These are phyloP conservation scores for Xylaria sp. DNA, from an alignment of 495 filamentous ascomycete species.

Conservation along the genomic window DNA sequence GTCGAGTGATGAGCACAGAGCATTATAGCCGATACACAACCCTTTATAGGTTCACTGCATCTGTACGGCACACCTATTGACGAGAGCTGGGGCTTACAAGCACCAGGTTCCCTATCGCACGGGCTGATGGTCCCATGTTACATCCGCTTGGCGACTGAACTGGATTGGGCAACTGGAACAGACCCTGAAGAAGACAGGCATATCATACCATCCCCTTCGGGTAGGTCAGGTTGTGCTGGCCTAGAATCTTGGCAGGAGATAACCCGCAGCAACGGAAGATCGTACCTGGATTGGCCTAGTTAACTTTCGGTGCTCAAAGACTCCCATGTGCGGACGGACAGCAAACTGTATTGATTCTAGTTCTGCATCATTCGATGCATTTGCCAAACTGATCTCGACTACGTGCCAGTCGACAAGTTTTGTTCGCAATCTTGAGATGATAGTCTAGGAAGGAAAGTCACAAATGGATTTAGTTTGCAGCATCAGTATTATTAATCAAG, in stretches of 20 bases:
- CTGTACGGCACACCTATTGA: not conserved
- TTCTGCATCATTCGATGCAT: not conserved
- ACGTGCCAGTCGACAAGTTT: not conserved
- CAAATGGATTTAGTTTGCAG: not conserved
- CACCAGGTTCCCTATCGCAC: not conserved
- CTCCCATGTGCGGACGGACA: not conserved
- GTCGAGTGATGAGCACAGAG: not conserved
- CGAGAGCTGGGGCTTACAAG: not conserved
- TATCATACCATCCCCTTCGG: slow-evolving; percentile 17
- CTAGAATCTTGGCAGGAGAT: slow-evolving; percentile 21
- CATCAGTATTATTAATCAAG: not conserved
- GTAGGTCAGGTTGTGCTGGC: slow-evolving; percentile 11
- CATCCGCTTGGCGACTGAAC: slow-evolving; percentile 10
- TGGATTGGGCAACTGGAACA: slow-evolving; percentile 20
- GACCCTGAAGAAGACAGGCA: not conserved
- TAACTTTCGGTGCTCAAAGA: not conserved
- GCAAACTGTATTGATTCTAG: not conserved
- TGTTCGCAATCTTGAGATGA: not conserved
- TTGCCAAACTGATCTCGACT: not conserved
- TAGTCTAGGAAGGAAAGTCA: not conserved
- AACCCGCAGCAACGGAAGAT: slow-evolving; percentile 7
- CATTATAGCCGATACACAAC: not conserved
- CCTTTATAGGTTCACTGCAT: slow-evolving; percentile 2
- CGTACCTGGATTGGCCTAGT: not conserved
- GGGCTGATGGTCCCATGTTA: not conserved